These are phyloP conservation scores for Ophiostoma australiae DNA, from an alignment of 2,329 filamentous ascomycete genomes.

Conservation along the genomic window DNA sequence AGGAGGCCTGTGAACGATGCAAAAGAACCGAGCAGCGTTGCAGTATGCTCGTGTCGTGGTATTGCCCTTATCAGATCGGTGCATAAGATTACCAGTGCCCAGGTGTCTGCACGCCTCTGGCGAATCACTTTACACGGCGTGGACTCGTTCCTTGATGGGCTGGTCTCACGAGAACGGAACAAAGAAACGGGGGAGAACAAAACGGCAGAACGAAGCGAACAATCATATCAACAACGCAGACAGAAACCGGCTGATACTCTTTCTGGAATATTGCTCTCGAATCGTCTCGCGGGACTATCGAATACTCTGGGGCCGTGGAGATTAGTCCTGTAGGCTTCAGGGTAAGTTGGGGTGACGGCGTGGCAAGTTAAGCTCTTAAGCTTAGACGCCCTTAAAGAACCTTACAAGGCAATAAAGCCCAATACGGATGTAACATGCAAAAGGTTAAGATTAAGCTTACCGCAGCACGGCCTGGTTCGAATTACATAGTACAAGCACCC, in stretches of 20 bases:
- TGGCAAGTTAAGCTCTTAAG: neutral
- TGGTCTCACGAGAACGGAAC: neutral
- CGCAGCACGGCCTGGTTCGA: neutral
- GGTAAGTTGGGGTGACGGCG: neutral
- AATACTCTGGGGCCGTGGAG: neutral
- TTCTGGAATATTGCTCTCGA: neutral
- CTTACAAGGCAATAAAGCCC: conserved; percentile 7
- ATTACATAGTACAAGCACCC: too few species aligned
- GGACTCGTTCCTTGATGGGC: neutral
- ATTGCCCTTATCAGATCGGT: neutral
- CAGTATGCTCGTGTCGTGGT: neutral
- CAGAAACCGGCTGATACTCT: neutral
- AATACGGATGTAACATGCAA: neutral
- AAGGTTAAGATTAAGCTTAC: neutral
- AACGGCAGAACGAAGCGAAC: neutral
- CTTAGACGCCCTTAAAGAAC: neutral
- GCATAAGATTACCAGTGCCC: neutral
- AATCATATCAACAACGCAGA: neutral
- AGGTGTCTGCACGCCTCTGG: neutral
- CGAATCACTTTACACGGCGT: conserved; percentile 3
- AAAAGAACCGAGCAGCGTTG: neutral
- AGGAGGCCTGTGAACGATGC: neutral
- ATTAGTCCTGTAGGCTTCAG: conserved; percentile 4
- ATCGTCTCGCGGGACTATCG: neutral
- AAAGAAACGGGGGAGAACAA: neutral